These are phyloP conservation scores for Penicillium sp. DNA, from an alignment of 2,329 filamentous ascomycete genomes.

Conservation along the genomic window DNA sequence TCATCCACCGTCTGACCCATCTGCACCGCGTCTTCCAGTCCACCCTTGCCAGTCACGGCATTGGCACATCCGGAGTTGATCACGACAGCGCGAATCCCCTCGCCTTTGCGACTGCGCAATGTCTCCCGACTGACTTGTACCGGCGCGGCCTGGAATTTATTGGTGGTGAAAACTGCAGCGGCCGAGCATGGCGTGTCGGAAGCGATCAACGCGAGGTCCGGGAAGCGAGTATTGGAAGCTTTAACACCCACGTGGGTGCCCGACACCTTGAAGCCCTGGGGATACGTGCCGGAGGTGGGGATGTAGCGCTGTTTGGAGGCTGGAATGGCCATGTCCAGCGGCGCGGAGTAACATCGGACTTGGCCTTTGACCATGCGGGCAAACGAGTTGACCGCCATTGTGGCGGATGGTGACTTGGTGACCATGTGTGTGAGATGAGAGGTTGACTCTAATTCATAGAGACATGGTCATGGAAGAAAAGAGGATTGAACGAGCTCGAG, in stretches of 20 bases:
- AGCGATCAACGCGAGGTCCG: slow-evolving; percentile 81
- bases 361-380: slow-evolving; percentile 36
- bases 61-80: slow-evolving; percentile 97
- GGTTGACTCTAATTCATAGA: slow-evolving; percentile 2
- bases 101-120: slow-evolving; percentile 59
- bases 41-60: slow-evolving; percentile 87
- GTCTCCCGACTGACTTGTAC: slow-evolving; percentile 77
- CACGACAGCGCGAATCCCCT: slow-evolving; percentile 69
- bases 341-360: slow-evolving; percentile 42
- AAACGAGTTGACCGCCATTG: slow-evolving; percentile 31
- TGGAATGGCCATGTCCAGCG: slow-evolving; percentile 54
- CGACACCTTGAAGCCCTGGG: slow-evolving; percentile 79
- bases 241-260: slow-evolving; percentile 92
- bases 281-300: slow-evolving; percentile 77
- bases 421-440: slow-evolving; percentile 18
- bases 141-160: slow-evolving; percentile 95
- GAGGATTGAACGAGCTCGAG: too few species aligned
- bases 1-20: slow-evolving; percentile 79
- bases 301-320: slow-evolving; percentile 85
- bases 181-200: slow-evolving; percentile 81
- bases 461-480: slow-evolving; percentile 2
- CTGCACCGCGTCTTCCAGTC: slow-evolving; percentile 74
- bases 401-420: slow-evolving; percentile 24
- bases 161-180: slow-evolving; percentile 93
- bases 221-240: slow-evolving; percentile 81